Percentiles rank a stretch among this genome's conserved stretches.
Conservation (phyloP, 495 filamentous ascomycete genomes). For the Saxispiralis lemnorum region DNA sequence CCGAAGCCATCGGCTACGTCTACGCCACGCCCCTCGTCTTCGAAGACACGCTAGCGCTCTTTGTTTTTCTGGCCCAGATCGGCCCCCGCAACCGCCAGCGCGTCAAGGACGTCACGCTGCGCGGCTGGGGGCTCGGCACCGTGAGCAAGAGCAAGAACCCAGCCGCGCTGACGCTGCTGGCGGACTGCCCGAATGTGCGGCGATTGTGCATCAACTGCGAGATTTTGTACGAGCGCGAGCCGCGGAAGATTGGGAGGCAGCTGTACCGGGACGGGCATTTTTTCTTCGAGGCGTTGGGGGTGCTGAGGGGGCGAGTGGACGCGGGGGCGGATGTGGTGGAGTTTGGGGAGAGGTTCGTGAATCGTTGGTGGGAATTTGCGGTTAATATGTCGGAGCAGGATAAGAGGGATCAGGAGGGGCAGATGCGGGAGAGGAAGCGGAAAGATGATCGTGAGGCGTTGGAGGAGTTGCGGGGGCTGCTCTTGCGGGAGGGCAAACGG, state of each 20-base stretch:
- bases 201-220: conserved; percentile 12
- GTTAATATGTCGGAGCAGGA: no score
- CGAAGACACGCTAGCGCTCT: conserved; percentile 17
- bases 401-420: no score
- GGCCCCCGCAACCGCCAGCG: conserved; percentile 10
- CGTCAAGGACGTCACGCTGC: conserved; percentile 15
- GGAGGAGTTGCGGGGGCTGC: no score
- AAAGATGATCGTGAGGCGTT: no score
- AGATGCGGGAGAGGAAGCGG: no score
- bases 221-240: conserved; percentile 1
- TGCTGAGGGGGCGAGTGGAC: conserved; percentile 12
- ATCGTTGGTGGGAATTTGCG: background rate
- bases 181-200: conserved; percentile 15
- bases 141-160: conserved; percentile 17
- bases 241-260: conserved; percentile 13
- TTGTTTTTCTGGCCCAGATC: conserved; percentile 18
- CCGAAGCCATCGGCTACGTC: conserved; percentile 17
- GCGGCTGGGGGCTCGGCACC: conserved; percentile 9
- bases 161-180: conserved; percentile 14
- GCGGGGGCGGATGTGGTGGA: conserved; percentile 17
- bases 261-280: conserved; percentile 18
- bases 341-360: conserved; percentile 6
- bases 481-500: no score
- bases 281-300: conserved; percentile 19
- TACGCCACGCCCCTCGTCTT: conserved; percentile 18